These are phyloP conservation scores for Ophiocordyceps robertsii DNA, from an alignment of 2,329 filamentous ascomycete species.

Conservation along the genomic window DNA sequence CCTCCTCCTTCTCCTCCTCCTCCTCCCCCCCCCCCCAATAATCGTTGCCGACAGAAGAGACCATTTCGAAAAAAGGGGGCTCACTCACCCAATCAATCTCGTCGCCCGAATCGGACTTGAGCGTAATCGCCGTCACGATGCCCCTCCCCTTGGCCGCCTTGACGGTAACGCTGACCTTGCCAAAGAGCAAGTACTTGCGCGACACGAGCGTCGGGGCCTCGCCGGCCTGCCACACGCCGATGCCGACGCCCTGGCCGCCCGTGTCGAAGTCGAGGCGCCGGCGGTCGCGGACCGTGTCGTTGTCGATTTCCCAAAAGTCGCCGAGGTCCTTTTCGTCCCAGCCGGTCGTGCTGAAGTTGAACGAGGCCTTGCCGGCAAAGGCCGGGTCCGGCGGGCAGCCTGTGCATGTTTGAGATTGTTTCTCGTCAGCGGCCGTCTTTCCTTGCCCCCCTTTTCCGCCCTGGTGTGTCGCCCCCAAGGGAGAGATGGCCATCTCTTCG, in stretches of 20 bases:
- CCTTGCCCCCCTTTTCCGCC: too few relatives aligned
- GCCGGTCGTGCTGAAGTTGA: slow-evolving; percentile 52
- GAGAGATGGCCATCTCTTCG: too few relatives aligned
- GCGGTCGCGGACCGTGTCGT: slow-evolving; percentile 16
- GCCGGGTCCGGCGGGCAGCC: slow-evolving; percentile 54
- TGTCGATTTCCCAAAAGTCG: slow-evolving; percentile 17
- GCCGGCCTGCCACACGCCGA: slow-evolving; percentile 43
- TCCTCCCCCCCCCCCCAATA: too few relatives aligned
- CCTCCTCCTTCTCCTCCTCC: too few relatives aligned
- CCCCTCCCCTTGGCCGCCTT: slow-evolving; percentile 60
- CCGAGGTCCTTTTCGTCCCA: slow-evolving; percentile 22
- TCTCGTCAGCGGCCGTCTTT: background rate
- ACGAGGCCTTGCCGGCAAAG: slow-evolving; percentile 34
- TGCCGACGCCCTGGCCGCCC: slow-evolving; percentile 9
- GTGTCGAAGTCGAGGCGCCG: slow-evolving; percentile 12
- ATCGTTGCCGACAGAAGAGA: too few relatives aligned
- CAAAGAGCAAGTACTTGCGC: slow-evolving; percentile 77
- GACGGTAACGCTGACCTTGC: slow-evolving; percentile 55
- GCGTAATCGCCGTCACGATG: slow-evolving; percentile 63
- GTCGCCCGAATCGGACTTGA: slow-evolving; percentile 66
- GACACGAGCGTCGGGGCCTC: slow-evolving; percentile 50
- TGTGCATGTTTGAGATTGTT: slow-evolving; percentile 1
- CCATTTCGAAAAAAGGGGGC: background rate
- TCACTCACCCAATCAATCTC: slow-evolving; percentile 43
- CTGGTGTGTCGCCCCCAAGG: too few relatives aligned